These are phyloP conservation scores for Thelephora aurantiotincta DNA, from an alignment of 768 basidiomycete genomes.

Conservation along the genomic window DNA sequence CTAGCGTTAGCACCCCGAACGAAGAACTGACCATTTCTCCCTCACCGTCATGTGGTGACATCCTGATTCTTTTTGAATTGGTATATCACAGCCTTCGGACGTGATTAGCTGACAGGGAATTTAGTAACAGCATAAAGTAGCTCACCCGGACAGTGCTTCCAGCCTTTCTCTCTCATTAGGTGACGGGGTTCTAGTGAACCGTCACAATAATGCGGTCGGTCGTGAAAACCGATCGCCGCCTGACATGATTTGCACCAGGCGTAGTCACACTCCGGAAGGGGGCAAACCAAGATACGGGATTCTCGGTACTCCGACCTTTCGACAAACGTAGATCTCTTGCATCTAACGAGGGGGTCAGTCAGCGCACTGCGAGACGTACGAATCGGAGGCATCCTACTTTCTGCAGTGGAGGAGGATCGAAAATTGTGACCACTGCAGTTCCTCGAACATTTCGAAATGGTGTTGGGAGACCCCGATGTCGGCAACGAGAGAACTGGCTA, in stretches of 20 bases:
- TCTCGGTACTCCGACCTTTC: constrained; percentile 32
- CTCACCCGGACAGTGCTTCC: constrained; percentile 51
- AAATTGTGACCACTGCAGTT: constrained; percentile 30
- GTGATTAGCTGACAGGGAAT: neutral
- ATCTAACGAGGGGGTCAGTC: constrained; percentile 21
- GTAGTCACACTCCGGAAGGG: constrained; percentile 29
- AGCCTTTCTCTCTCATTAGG: constrained; percentile 38
- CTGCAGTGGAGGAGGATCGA: constrained; percentile 35
- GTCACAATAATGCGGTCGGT: constrained; percentile 41
- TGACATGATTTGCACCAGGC: constrained; percentile 52
- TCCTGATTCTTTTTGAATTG: constrained; percentile 18
- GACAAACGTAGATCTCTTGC: constrained; percentile 31
- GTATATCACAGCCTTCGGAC: constrained; percentile 23
- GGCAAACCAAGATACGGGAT: constrained; percentile 31
- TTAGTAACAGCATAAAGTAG: neutral
- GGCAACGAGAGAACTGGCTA: constrained; percentile 26
- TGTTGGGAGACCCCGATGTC: constrained; percentile 30
- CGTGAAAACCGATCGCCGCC: constrained; percentile 21
- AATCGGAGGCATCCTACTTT: constrained; percentile 20
- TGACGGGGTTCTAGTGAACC: constrained; percentile 38
- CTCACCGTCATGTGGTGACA: constrained; percentile 25
- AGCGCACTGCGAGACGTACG: neutral
- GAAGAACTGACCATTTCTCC: neutral
- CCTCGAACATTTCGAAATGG: constrained; percentile 26
- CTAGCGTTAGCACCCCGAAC: neutral